These are phyloP conservation scores for Saturnispora ahearnii DNA, from an alignment of 805 yeast species.

Conservation along the genomic window DNA sequence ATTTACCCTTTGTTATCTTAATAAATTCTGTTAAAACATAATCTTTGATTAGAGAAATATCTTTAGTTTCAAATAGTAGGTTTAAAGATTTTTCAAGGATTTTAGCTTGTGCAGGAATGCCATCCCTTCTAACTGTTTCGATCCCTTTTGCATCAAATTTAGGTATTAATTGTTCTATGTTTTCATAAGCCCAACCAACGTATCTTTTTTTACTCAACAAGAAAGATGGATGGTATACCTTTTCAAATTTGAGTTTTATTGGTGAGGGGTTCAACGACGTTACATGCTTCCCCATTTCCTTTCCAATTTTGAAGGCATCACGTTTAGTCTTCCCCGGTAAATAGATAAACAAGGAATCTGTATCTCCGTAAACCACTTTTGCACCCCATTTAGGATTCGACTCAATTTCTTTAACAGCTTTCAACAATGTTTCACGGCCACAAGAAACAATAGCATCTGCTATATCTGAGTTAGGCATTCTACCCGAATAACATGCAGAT, in stretches of 20 bases:
- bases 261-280: slow-evolving; percentile 73
- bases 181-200: slow-evolving; percentile 76
- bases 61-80: slow-evolving; percentile 60
- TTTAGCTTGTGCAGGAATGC: slow-evolving; percentile 84
- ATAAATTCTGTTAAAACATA: slow-evolving; percentile 60
- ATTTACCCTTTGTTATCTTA: slow-evolving; percentile 52
- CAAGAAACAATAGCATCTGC: slow-evolving; percentile 92
- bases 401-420: slow-evolving; percentile 65
- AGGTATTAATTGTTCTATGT: slow-evolving; percentile 44
- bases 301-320: slow-evolving; percentile 74
- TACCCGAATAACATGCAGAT: slow-evolving; percentile 88
- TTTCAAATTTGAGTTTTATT: slow-evolving; percentile 76
- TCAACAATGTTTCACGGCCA: slow-evolving; percentile 75
- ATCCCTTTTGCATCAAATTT: slow-evolving; percentile 93
- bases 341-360: slow-evolving; percentile 87
- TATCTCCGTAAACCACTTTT: slow-evolving; percentile 92
- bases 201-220: slow-evolving; percentile 81
- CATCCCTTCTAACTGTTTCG: slow-evolving; percentile 91
- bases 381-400: slow-evolving; percentile 61
- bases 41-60: slow-evolving; percentile 58
- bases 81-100: slow-evolving; percentile 65
- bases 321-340: slow-evolving; percentile 71
- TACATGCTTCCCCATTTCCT: slow-evolving; percentile 54
- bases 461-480: slow-evolving; percentile 94
- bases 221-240: slow-evolving; percentile 83